A percentile compares a stretch with the other conserved stretches of the same genome.
These are phyloP conservation scores for Dioscorea dumetorum DNA, from an alignment of 106 monocot species.

Conservation along the genomic window DNA sequence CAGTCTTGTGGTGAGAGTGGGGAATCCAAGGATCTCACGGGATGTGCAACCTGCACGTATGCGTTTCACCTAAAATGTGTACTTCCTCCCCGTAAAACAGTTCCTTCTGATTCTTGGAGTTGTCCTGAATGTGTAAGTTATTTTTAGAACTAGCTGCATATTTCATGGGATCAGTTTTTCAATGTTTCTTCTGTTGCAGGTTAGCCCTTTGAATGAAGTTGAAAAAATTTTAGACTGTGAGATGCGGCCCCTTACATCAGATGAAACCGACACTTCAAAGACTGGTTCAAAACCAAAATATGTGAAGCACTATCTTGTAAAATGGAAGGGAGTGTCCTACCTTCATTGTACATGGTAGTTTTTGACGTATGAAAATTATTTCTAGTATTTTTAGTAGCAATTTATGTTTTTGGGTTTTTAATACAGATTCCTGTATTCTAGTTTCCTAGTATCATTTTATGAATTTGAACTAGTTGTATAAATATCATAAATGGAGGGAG, in stretches of 20 bases:
- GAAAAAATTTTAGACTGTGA: constrained; percentile 93
- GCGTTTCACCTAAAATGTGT: constrained; percentile 71
- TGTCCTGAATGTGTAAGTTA: constrained; percentile 93
- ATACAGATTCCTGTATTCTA: no score
- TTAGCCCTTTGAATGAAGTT: constrained; percentile 62
- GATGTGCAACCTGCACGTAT: constrained; percentile 84
- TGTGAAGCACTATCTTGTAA: constrained; percentile 77
- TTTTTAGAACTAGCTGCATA: background rate
- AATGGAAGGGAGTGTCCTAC: constrained; percentile 94
- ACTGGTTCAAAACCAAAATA: constrained; percentile 34
- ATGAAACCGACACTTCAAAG: constrained; percentile 32
- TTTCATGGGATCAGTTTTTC: background rate
- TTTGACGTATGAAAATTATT: background rate
- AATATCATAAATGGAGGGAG: no score
- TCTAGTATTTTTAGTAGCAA: background rate
- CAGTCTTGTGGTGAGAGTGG: constrained; percentile 71
- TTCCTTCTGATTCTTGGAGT: constrained; percentile 57
- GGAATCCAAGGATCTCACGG: constrained; percentile 26
- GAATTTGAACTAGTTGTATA: no score
- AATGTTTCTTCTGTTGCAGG: constrained; percentile 37
- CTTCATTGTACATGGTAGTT: constrained; percentile 88
- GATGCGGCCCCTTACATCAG: constrained; percentile 26
- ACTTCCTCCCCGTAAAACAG: constrained; percentile 44
- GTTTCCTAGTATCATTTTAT: no score
- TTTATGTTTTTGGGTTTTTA: no score